phyloP scores from a whole-genome alignment of 768 basidiomycete species.

The Rubroboletus pulcherrimus region DNA sequence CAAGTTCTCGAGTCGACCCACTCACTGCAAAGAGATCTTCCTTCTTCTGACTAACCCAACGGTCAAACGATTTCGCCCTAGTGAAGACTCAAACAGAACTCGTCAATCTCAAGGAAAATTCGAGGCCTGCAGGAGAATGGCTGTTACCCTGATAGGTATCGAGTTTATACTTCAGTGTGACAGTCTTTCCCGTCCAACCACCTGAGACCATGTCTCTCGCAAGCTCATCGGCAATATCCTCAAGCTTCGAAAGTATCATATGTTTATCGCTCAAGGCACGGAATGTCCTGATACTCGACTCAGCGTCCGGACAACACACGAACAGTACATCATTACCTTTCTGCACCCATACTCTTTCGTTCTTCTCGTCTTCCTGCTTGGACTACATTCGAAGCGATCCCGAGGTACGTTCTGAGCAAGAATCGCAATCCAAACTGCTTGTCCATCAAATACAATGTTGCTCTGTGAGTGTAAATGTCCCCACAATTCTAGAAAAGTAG shows the following conservation, averaged over 20 bases:
- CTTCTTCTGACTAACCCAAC: constrained; percentile 69
- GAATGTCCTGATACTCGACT: constrained; percentile 59
- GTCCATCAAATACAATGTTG: constrained; percentile 75
- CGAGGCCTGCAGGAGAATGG: background rate
- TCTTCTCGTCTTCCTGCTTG: constrained; percentile 74
- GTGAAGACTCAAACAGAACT: constrained; percentile 55
- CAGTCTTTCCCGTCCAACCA: constrained; percentile 83
- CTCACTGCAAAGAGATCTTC: constrained; percentile 75
- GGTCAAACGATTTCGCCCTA: constrained; percentile 74
- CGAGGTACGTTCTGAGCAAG: constrained; percentile 77
- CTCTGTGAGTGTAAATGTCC: constrained; percentile 79
- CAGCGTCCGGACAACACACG: background rate
- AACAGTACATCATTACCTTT: constrained; percentile 48
- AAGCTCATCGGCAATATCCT: constrained; percentile 78
- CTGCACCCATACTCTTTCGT: constrained; percentile 88
- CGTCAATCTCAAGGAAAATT: constrained; percentile 4
- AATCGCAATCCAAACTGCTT: constrained; percentile 78
- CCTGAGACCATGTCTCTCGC: constrained; percentile 73
- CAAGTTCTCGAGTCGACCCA: background rate
- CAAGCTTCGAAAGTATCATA: constrained; percentile 70
- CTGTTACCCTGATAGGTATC: constrained; percentile 77
- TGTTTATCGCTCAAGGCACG: constrained; percentile 58
- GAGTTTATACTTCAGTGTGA: constrained; percentile 91
- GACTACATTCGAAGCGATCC: constrained; percentile 82
- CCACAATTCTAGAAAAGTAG: constrained; percentile 65